Base-by-base conservation (phyloP, 305 asterid genomes). In the Solanum hybrid region DNA sequence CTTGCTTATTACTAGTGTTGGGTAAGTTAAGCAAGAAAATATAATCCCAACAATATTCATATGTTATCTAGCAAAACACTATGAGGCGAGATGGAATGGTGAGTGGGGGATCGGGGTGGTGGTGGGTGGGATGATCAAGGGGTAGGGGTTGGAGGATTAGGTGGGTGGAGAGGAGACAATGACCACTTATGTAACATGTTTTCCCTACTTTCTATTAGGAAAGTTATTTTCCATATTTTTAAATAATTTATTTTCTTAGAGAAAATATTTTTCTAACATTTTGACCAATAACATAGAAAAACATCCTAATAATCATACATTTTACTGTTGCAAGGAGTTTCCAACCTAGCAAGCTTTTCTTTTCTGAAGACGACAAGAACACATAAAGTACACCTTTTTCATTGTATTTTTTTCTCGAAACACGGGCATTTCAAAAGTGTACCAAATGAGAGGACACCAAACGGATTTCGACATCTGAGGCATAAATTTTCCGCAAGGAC, bases 301-400 rank as follows among this genome's bases (percentile, higher is more conserved):
- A 61, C 71, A 61, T 26, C 26, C 28, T 61, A 61, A 61, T 61
- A 22, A 61, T 22, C 73, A 61, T 61, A 61, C 26, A 61, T 61
- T 61, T 61, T 61, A 61, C 12, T 83, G 9, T 83, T 29, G 87
- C 74, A 29, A 28, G 31, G 75, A 85, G 40, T 85, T 51, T 31
- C 42, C 40, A 85, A 31, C 76, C 87, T 51, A 31, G 75, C 88
- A 85, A 57, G 46, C 87, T 31, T 85, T 57, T 51, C 29, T 85
- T 84, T 84, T 51, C 88, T 85, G 67, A 57, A 57, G 88, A 85
- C 22, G 75, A 85, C 75, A 85, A 85, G n/a, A 57, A 89, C 37
- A 28, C n/a, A 64, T 90, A 36, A 89, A 33, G 86, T 46, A 51
- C 79, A 85, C 80, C 29, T 75, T 81, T 82, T 79, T 74, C 64